phyloP scores from a whole-genome alignment of 768 basidiomycete species.

The Pleurotus ostreatus region DNA sequence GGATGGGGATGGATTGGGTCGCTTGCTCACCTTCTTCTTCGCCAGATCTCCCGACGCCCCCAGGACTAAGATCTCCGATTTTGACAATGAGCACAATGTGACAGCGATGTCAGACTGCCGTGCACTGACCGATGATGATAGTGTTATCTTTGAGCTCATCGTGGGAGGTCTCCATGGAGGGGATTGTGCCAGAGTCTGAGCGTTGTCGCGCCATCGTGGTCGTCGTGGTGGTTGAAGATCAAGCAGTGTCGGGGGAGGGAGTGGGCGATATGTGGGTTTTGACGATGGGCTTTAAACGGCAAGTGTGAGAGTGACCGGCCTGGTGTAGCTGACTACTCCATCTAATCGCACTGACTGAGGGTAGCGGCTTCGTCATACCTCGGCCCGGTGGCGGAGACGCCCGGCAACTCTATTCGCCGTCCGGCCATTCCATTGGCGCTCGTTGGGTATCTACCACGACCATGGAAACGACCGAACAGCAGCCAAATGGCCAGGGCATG shows the following conservation, averaged over 20 bases:
- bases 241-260: conserved; percentile 7
- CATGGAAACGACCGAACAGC: conserved; percentile 12
- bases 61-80: conserved; percentile 52
- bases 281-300: conserved; percentile 10
- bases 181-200: conserved; percentile 77
- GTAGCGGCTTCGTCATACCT: conserved; percentile 12
- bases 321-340: conserved; percentile 7
- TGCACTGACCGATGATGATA: conserved; percentile 70
- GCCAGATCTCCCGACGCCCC: conserved; percentile 97
- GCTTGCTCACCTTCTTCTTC: conserved; percentile 83
- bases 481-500: conserved; percentile 15
- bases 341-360: conserved; percentile 3
- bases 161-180: conserved; percentile 78
- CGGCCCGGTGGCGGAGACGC: background rate
- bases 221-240: conserved; percentile 4
- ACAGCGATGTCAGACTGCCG: background rate
- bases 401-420: conserved; percentile 3
- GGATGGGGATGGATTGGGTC: no score
- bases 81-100: conserved; percentile 7
- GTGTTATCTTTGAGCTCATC: conserved; percentile 84
- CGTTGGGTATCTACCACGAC: conserved; percentile 14
- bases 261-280: conserved; percentile 6
- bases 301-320: conserved; percentile 8
- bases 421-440: conserved; percentile 1
- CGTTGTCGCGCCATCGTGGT: conserved; percentile 43